Evolutionary conservation across 768 basidiomycete genomes (phyloP), one percentile per base, ranked within the genome.

Genomic region (Phylloporus arenicola): DNA sequence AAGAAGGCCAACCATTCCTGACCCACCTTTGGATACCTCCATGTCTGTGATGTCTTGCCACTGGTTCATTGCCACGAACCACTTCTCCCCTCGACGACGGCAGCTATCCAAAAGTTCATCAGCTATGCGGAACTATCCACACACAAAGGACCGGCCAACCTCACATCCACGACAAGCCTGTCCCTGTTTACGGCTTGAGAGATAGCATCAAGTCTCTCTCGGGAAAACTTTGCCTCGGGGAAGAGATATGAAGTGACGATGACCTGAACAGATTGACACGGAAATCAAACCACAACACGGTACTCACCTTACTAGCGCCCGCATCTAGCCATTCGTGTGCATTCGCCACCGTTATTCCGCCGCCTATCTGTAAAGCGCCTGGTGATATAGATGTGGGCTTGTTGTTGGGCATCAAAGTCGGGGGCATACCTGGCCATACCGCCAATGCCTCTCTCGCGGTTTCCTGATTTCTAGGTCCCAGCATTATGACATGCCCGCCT

Each of bases 241-340:
- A 99, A 99, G 38, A 99, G 82, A 69, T 84, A 91, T 12, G 94
- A 96, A 4, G 96, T 99, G n/a, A 99, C 88, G 47, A 99, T 97
- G 57, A 98, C 83, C 94, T 98, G 59, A 5, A 42, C 14, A 19
- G 33, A 51, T 42, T 50, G 44, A 59, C 53, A 54, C 24, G 29
- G 45, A 42, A 7, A 43, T 43, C 14, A 49, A 24, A 37, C 34
- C 29, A 38, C 13, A n/a, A 12, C 45, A 29, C 17, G 12, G 13
- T 38, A 70, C 63, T 40, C 51, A 82, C 95, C 77, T 99, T 98
- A 64, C 85, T 86, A 16, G 96, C 96, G 5, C 95, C 95, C 2
- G 79, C 79, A 34, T 86, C 79, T 45, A 98, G 67, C 96, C 96
- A 99, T 50, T 81, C 76, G 41, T 70, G 65, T 1, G 92, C 92